phyloP scores from a whole-genome alignment of 805 yeast species.

The Geotrichum ghanense region DNA sequence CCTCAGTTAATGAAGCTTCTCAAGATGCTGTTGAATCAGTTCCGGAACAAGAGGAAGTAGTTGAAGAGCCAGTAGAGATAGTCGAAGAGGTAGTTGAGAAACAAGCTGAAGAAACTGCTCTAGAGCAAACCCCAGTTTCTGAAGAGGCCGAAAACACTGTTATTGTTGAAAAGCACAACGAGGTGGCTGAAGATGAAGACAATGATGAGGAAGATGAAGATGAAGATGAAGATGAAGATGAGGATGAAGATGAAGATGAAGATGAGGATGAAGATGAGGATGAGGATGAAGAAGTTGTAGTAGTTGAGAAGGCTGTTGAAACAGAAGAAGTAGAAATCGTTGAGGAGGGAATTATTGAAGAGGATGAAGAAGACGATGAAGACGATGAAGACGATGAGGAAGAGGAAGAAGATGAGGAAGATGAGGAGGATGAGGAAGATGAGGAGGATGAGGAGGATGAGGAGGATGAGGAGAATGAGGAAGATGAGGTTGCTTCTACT shows the following conservation, averaged over 20 bases:
- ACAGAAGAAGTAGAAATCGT: not conserved
- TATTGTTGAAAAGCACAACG: no score
- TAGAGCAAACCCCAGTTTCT: not conserved
- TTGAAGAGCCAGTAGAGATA: conserved; percentile 1
- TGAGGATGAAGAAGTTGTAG: not conserved
- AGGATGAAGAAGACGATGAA: conserved; percentile 4
- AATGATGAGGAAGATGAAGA: not conserved
- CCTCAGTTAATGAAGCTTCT: not conserved
- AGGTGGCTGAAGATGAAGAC: not conserved
- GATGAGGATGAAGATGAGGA: not conserved
- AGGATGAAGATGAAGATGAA: not conserved
- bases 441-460: conserved; percentile 1
- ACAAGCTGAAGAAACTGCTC: not conserved
- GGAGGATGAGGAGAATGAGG: not conserved
- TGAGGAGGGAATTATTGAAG: conserved; percentile 2
- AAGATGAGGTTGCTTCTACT: not conserved
- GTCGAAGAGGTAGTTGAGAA: not conserved
- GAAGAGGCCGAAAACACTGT: no score
- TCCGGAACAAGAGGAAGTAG: not conserved
- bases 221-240: not conserved
- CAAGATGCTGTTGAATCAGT: not conserved
- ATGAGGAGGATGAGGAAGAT: conserved; percentile 5
- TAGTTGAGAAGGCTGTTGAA: not conserved
- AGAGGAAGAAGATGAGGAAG: conserved; percentile 7
- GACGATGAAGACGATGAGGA: conserved; percentile 3